Conservation (phyloP, 2,329 filamentous ascomycete species). For the Xylariaceae sp. region DNA sequence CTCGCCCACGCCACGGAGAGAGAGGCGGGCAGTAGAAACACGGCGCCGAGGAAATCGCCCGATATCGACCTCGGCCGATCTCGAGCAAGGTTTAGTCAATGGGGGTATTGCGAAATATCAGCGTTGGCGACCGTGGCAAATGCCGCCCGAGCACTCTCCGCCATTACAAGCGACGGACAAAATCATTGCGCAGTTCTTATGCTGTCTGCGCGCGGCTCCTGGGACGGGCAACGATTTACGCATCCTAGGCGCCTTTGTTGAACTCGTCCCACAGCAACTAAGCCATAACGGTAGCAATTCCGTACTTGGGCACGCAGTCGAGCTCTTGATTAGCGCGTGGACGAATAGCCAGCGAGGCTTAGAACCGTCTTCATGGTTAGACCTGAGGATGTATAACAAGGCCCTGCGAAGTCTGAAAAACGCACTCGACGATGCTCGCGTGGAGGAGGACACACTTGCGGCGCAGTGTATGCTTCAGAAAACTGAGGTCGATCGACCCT, state of each 20-base stretch:
- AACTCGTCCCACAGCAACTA: slow-evolving; percentile 23
- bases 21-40: background rate
- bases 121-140: slow-evolving; percentile 2
- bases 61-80: slow-evolving; percentile 13
- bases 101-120: slow-evolving; percentile 7
- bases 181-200: slow-evolving; percentile 18
- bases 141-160: slow-evolving; percentile 7
- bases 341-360: slow-evolving; percentile 21
- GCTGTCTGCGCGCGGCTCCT: slow-evolving; percentile 20
- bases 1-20: background rate
- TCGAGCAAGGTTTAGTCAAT: slow-evolving; percentile 19
- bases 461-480: slow-evolving; percentile 28
- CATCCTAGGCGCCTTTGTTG: slow-evolving; percentile 25
- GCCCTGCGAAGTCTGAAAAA: slow-evolving; percentile 24
- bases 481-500: slow-evolving; percentile 20
- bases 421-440: slow-evolving; percentile 20
- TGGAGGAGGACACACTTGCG: slow-evolving; percentile 19
- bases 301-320: slow-evolving; percentile 21
- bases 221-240: slow-evolving; percentile 24
- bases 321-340: slow-evolving; percentile 25
- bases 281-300: slow-evolving; percentile 11
- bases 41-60: background rate
- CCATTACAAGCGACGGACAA: slow-evolving; percentile 13
- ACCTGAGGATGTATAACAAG: slow-evolving; percentile 23
- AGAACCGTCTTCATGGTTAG: slow-evolving; percentile 22